These are phyloP conservation scores for Mrakia hoshinonis DNA, from an alignment of 768 basidiomycete genomes.

Conservation along the genomic window DNA sequence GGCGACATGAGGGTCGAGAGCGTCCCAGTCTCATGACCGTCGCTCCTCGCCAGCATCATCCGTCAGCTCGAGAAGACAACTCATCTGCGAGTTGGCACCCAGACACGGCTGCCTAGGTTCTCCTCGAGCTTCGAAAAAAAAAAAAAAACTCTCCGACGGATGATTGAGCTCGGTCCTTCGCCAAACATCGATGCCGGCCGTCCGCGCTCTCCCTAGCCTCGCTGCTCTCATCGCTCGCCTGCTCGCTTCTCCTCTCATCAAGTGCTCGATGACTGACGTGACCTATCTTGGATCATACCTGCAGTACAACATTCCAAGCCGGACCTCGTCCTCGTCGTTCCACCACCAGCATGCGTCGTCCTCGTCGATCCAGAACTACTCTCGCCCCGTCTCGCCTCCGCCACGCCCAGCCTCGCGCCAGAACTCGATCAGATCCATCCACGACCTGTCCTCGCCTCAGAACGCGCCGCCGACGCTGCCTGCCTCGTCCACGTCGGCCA, in stretches of 20 bases:
- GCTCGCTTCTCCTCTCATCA: neutral
- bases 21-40: too few relatives aligned
- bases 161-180: too few relatives aligned
- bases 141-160: too few relatives aligned
- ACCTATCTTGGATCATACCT: too few relatives aligned
- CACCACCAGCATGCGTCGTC: neutral
- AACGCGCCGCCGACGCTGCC: neutral
- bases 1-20: too few relatives aligned
- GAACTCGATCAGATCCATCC: neutral
- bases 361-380: neutral
- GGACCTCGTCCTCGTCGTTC: constrained; percentile 10
- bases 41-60: too few relatives aligned
- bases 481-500: neutral
- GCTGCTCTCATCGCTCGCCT: neutral
- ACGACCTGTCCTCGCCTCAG: constrained; percentile 6
- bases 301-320: constrained; percentile 20
- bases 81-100: too few relatives aligned
- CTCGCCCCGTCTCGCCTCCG: constrained; percentile 1
- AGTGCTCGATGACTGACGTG: neutral
- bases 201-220: too few relatives aligned
- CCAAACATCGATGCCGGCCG: too few relatives aligned
- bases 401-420: constrained; percentile 3
- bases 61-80: too few relatives aligned
- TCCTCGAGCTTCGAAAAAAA: too few relatives aligned
- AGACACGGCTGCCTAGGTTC: too few relatives aligned